Base-by-base conservation (phyloP, 345 rosid genomes). In the Reutealis trisperma region DNA sequence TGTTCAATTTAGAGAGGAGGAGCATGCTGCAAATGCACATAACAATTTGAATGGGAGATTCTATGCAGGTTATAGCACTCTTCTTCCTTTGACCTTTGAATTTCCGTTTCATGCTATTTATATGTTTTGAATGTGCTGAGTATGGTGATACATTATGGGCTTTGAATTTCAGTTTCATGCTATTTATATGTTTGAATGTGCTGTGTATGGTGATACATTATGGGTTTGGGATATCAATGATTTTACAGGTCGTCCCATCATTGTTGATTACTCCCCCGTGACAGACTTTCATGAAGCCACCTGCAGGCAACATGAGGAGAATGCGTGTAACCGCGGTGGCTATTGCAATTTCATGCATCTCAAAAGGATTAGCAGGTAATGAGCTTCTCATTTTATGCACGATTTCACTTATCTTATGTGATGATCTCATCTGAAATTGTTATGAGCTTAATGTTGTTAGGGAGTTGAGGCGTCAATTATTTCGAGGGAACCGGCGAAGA, bases 301-400 rank as follows among this genome's bases (percentile, higher is more conserved):
- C 16, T 93, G 96, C 72, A 78, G 94, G 78, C 94, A 91, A 73
- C 87, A 84, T 54, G 94, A 93, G 73, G 96, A 91, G 80, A 85
- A 86, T 18, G 74, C 80, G 0, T 90, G 98, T 79, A 88, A 85
- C 65, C 88, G 93, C 47, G 96, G 96, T 74, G 97, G 94, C 18
- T 90, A 89, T 79, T 93, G 97, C 86, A 93, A 91, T 70, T 91
- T 92, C 72, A 90, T 91, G 96, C 96, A 93, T 79, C 82, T 93
- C 30, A 91, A 93, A 81, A 85, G 77, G 68, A 91, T 89, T 21
- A 68, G 94, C 88, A 84, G 91, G 92, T 87, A 18, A 30, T 51
- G 7, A 18, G 18, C 11, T 27, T 59, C 60, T 19, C 2, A 27
- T 71, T 58, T 52, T 16, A 1, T 42, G 2, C 30, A 1, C 6